Evolutionary conservation across 179 eudicot species (phyloP).

Genomic region (Gypsophila paniculata): DNA sequence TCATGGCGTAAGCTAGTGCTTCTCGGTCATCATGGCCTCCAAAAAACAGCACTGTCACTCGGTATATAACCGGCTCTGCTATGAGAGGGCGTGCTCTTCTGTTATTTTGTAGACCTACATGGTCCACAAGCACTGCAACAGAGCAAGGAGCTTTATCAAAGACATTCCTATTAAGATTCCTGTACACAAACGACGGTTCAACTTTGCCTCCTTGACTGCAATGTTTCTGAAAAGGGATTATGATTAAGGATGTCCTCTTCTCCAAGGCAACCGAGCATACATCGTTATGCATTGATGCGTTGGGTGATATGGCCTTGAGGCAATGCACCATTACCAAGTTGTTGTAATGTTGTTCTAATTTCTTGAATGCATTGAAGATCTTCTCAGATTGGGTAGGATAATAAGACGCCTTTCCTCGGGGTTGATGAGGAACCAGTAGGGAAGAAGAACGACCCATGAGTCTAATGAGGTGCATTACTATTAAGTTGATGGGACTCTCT

Average conservation of each 20-base stretch:
- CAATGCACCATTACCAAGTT: conserved; percentile 29
- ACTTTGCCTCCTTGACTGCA: conserved; percentile 17
- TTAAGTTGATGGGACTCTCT: conserved; percentile 33
- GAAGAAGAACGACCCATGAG: conserved; percentile 46
- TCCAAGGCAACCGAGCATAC: conserved; percentile 48
- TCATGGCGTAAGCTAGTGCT: conserved; percentile 37
- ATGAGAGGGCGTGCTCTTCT: conserved; percentile 1
- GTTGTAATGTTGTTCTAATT: conserved; percentile 26
- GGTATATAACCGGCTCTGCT: conserved; percentile 24
- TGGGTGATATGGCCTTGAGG: conserved; percentile 43
- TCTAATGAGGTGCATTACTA: conserved; percentile 39
- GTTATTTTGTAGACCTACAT: conserved; percentile 21
- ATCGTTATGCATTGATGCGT: conserved; percentile 47
- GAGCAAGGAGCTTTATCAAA: conserved; percentile 48
- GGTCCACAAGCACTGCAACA: conserved; percentile 42
- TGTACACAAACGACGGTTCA: conserved; percentile 30
- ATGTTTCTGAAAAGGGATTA: conserved; percentile 45
- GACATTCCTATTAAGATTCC: conserved; percentile 33
- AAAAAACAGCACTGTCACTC: conserved; percentile 41
- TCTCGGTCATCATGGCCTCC: conserved; percentile 53
- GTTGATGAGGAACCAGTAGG: conserved; percentile 34
- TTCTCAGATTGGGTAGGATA: conserved; percentile 34
- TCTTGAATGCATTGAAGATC: conserved; percentile 39
- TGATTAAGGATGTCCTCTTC: conserved; percentile 35
- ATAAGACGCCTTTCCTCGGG: conserved; percentile 30